These are phyloP conservation scores for Exophiala xenobiotica DNA, from an alignment of 2,329 filamentous ascomycete genomes.

Conservation along the genomic window DNA sequence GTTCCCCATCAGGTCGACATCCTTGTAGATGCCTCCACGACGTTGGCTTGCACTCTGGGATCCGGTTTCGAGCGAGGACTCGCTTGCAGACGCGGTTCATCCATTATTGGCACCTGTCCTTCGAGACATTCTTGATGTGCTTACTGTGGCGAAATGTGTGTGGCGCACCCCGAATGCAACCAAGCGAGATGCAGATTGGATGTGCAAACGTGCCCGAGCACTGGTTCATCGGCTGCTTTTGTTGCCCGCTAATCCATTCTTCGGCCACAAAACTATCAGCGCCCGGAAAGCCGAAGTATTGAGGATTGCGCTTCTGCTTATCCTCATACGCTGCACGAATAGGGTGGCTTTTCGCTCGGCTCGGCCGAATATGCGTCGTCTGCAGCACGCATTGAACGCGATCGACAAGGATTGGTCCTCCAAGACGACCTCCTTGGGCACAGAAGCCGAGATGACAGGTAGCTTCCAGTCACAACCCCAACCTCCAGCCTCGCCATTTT, in stretches of 20 bases:
- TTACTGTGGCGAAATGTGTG: slow-evolving; percentile 16
- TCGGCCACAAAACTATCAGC: background rate
- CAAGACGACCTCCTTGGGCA: background rate
- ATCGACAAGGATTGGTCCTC: slow-evolving; percentile 32
- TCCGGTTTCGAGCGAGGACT: slow-evolving; percentile 11
- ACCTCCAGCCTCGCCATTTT: background rate
- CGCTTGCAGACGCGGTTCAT: slow-evolving; percentile 1
- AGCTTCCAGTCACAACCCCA: background rate
- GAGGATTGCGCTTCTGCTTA: slow-evolving; percentile 8
- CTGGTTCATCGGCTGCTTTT: slow-evolving; percentile 11
- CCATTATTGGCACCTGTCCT: slow-evolving; percentile 6
- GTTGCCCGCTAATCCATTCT: slow-evolving; percentile 2
- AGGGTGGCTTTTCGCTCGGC: slow-evolving; percentile 13
- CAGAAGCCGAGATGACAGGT: background rate
- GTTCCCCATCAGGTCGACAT: slow-evolving; percentile 13
- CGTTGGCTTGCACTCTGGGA: slow-evolving; percentile 8
- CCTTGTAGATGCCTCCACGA: slow-evolving; percentile 9
- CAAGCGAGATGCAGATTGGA: slow-evolving; percentile 14
- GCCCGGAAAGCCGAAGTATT: slow-evolving; percentile 8
- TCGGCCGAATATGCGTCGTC: slow-evolving; percentile 16
- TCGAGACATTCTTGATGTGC: slow-evolving; percentile 15
- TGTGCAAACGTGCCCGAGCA: slow-evolving; percentile 18
- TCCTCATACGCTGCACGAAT: slow-evolving; percentile 12
- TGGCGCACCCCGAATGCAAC: slow-evolving; percentile 17
- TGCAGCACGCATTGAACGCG: slow-evolving; percentile 31